Conservation (phyloP, 2,329 filamentous ascomycete species). For the Penicillium fuscoglaucum region DNA sequence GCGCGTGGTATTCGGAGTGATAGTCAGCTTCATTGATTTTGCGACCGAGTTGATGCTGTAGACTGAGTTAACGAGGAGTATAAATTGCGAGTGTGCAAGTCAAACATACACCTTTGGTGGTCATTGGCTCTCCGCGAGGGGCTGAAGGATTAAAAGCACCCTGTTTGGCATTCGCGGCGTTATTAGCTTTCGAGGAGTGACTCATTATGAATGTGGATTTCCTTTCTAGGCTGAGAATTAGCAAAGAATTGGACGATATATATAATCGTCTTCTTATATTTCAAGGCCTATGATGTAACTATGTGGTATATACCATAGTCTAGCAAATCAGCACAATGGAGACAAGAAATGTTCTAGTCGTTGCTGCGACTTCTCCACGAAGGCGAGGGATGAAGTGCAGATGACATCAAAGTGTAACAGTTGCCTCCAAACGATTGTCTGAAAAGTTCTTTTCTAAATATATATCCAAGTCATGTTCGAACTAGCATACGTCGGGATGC, state of each 20-base stretch:
- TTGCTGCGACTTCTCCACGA: background rate
- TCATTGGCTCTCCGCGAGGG: constrained; percentile 54
- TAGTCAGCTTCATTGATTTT: constrained; percentile 56
- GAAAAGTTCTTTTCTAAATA: no score
- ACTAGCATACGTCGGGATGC: background rate
- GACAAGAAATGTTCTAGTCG: background rate
- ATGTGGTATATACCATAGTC: background rate
- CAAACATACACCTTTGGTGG: constrained; percentile 55
- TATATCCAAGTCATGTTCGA: background rate
- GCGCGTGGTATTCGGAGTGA: constrained; percentile 63
- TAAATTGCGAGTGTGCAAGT: background rate
- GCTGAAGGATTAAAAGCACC: constrained; percentile 59
- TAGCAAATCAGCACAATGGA: background rate
- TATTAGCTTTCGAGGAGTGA: constrained; percentile 49
- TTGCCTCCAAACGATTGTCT: background rate
- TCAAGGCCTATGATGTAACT: background rate
- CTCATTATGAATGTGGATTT: constrained; percentile 20
- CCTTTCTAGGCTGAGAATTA: background rate
- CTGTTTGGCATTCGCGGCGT: constrained; percentile 51
- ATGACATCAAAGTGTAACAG: background rate
- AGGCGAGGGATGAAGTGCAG: background rate
- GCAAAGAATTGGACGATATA: background rate
- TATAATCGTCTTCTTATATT: background rate
- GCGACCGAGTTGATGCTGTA: constrained; percentile 64
- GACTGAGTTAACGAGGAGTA: constrained; percentile 17